Conservation (phyloP, 345 rosid genomes). For the Rubroshorea leprosula region DNA sequence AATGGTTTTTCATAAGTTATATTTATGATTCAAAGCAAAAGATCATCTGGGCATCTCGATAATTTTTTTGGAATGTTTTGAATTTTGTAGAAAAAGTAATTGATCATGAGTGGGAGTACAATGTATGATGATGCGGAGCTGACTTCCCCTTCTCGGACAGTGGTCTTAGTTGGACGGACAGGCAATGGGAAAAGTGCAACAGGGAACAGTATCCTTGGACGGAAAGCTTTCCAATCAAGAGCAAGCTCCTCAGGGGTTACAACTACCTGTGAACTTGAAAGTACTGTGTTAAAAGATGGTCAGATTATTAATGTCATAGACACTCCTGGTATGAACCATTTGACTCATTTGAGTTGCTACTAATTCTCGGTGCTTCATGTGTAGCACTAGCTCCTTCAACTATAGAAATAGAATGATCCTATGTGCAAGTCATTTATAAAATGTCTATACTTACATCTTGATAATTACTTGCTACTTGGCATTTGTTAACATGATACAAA, state of each 20-base stretch:
- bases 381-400: no score
- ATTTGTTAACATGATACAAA: not conserved
- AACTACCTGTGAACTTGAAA: slow-evolving; percentile 58
- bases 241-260: slow-evolving; percentile 72
- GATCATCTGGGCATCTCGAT: not conserved
- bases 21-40: no score
- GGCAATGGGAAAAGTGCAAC: slow-evolving; percentile 96
- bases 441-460: not conserved
- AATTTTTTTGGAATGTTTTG: not conserved
- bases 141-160: slow-evolving; percentile 39
- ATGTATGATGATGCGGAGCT: slow-evolving; percentile 87
- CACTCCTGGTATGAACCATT: slow-evolving; percentile 66
- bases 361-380: no score
- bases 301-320: slow-evolving; percentile 76
- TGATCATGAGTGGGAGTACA: slow-evolving; percentile 70
- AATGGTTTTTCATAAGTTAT: no score
- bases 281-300: slow-evolving; percentile 46
- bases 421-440: no score
- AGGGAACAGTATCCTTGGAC: slow-evolving; percentile 77
- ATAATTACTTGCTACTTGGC: not conserved
- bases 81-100: not conserved
- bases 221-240: slow-evolving; percentile 62
- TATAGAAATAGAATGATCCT: no score
- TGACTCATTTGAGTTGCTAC: not conserved
- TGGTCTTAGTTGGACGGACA: slow-evolving; percentile 84